Conservation (phyloP, 768 basidiomycete species). For the Leccinum barrowsii region DNA sequence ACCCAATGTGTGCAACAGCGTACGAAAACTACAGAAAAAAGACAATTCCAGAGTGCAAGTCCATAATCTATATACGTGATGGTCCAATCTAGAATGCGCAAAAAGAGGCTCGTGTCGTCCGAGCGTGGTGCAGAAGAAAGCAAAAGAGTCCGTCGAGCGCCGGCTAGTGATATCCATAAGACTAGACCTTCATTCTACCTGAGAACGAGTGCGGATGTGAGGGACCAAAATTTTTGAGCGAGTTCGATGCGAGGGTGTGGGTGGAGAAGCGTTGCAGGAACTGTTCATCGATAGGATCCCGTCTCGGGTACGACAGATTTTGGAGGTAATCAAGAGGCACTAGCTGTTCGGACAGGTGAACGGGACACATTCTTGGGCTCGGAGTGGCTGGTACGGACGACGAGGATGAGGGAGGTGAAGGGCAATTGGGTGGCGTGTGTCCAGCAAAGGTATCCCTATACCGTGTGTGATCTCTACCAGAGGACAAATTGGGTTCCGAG, state of each 20-base stretch:
- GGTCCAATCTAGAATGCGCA: slow-evolving; percentile 21
- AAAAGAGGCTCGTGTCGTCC: slow-evolving; percentile 9
- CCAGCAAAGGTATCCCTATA: slow-evolving; percentile 21
- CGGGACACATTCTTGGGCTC: slow-evolving; percentile 24
- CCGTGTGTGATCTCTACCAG: slow-evolving; percentile 18
- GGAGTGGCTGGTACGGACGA: slow-evolving; percentile 39
- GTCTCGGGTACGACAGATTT: slow-evolving; percentile 47
- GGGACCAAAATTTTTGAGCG: slow-evolving; percentile 18
- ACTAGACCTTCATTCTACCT: slow-evolving; percentile 24
- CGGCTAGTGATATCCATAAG: not conserved
- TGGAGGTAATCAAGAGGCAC: slow-evolving; percentile 66
- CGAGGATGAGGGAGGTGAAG: slow-evolving; percentile 35
- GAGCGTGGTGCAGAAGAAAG: slow-evolving; percentile 2
- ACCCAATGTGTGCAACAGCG: slow-evolving; percentile 15
- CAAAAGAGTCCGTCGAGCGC: not conserved
- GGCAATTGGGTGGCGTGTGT: slow-evolving; percentile 24
- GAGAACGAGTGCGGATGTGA: slow-evolving; percentile 23
- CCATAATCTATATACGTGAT: slow-evolving; percentile 30
- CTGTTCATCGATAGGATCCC: slow-evolving; percentile 64
- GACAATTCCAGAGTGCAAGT: slow-evolving; percentile 23
- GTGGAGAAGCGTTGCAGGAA: slow-evolving; percentile 54
- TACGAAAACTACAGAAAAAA: slow-evolving; percentile 18
- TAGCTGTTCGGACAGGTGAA: slow-evolving; percentile 35
- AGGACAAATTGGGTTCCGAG: slow-evolving; percentile 28
- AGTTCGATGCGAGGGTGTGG: slow-evolving; percentile 20